Evolutionary conservation across 176 grass and related monocot genomes (phyloP).

Genomic region (Bothriochloa decipiens): DNA sequence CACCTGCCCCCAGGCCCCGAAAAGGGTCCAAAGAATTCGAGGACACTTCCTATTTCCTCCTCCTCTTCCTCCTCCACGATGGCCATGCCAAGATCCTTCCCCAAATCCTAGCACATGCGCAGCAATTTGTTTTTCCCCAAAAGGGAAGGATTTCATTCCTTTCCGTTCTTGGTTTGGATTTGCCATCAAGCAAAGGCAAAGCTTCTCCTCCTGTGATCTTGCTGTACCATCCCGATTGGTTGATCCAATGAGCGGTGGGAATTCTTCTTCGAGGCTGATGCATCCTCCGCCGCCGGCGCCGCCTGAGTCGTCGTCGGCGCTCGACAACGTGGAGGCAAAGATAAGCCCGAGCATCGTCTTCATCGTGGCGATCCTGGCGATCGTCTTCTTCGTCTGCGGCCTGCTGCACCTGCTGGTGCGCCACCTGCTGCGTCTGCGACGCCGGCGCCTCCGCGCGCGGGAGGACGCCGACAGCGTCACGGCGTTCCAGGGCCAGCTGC

Average conservation of each 20-base stretch:
- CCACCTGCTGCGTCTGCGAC: slow-evolving; percentile 54
- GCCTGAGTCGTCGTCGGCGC: background rate
- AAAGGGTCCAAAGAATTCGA: slow-evolving; percentile 17
- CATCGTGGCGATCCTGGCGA: slow-evolving; percentile 63
- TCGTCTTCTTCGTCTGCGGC: slow-evolving; percentile 91
- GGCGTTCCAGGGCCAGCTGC: slow-evolving; percentile 85
- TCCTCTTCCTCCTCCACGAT: background rate
- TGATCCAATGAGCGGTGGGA: slow-evolving; percentile 30
- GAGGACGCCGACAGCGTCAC: slow-evolving; percentile 60
- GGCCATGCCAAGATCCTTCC: slow-evolving; percentile 39
- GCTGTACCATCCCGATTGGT: background rate
- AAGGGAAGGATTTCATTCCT: background rate
- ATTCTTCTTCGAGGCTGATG: slow-evolving; percentile 30
- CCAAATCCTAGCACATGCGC: background rate
- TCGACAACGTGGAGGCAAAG: slow-evolving; percentile 57
- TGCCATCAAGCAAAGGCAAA: background rate
- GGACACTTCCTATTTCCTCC: background rate
- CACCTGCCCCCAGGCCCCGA: background rate
- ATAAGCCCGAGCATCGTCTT: slow-evolving; percentile 82
- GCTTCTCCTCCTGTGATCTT: background rate
- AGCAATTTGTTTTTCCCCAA: background rate
- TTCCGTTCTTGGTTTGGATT: background rate
- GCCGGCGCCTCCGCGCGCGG: slow-evolving; percentile 15
- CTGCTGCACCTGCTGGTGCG: slow-evolving; percentile 73
- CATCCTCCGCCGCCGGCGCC: background rate